Evolutionary conservation across 192 early-diverging fungal species (phyloP).

Genomic region (Coemansia sp.): DNA sequence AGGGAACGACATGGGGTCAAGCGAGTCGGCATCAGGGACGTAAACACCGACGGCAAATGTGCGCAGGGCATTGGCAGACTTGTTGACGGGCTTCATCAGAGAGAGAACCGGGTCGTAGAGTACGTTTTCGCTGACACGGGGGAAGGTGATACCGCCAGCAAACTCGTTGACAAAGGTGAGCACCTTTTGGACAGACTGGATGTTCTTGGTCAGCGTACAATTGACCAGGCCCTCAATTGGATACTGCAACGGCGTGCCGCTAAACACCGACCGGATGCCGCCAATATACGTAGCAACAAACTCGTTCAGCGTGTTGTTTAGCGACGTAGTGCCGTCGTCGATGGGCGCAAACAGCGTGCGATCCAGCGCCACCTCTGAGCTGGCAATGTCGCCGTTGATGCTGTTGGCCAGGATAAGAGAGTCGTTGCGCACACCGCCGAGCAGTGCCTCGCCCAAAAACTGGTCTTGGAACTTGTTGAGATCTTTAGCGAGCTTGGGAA

Average conservation of each 20-base stretch:
- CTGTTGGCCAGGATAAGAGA: slow-evolving; percentile 30
- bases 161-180: slow-evolving; percentile 44
- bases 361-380: slow-evolving; percentile 26
- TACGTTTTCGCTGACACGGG: slow-evolving; percentile 30
- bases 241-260: slow-evolving; percentile 31
- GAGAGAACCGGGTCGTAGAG: slow-evolving; percentile 22
- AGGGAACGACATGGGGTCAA: slow-evolving; percentile 31
- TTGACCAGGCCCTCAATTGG: slow-evolving; percentile 54
- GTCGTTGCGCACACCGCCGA: slow-evolving; percentile 34
- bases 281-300: slow-evolving; percentile 40
- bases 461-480: slow-evolving; percentile 37
- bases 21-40: slow-evolving; percentile 28
- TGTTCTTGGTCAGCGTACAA: slow-evolving; percentile 54
- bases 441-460: slow-evolving; percentile 20
- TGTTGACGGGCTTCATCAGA: slow-evolving; percentile 34
- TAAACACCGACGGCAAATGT: slow-evolving; percentile 42
- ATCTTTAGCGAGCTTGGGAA: slow-evolving; percentile 27
- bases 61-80: slow-evolving; percentile 26
- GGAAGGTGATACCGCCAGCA: slow-evolving; percentile 34
- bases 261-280: slow-evolving; percentile 42
- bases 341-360: slow-evolving; percentile 47
- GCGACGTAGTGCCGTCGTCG: slow-evolving; percentile 22
- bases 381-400: slow-evolving; percentile 35
- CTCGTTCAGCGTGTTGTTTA: slow-evolving; percentile 49
- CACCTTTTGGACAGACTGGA: slow-evolving; percentile 38